Evolutionary conservation across 257 asterid genomes (phyloP).

Genomic region (Solanum clarkiae): DNA sequence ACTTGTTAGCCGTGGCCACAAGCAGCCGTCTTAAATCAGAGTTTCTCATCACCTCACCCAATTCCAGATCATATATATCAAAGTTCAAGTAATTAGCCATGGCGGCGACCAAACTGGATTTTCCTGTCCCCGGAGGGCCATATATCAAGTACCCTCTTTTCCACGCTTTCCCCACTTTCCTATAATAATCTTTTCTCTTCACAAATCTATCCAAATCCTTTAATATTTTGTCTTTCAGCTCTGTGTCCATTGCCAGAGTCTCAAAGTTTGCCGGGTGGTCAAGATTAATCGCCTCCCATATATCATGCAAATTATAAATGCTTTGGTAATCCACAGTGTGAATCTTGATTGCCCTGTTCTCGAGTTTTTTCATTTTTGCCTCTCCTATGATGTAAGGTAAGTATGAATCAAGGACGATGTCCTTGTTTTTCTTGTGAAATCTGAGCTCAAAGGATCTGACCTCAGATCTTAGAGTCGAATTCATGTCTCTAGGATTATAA

Average conservation of each 20-base stretch:
- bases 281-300: slow-evolving; percentile 31
- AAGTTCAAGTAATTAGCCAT: slow-evolving; percentile 62
- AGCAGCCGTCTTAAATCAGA: slow-evolving; percentile 41
- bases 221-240: slow-evolving; percentile 25
- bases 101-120: slow-evolving; percentile 72
- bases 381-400: slow-evolving; percentile 22
- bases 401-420: slow-evolving; percentile 24
- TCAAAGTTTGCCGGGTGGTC: slow-evolving; percentile 62
- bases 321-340: slow-evolving; percentile 26
- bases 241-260: slow-evolving; percentile 53
- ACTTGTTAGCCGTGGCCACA: slow-evolving; percentile 38
- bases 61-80: slow-evolving; percentile 58
- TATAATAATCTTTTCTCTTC: slow-evolving; percentile 39
- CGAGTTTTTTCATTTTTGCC: slow-evolving; percentile 17
- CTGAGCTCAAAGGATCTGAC: slow-evolving; percentile 47
- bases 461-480: slow-evolving; percentile 24
- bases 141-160: slow-evolving; percentile 65
- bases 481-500: slow-evolving; percentile 27
- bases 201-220: slow-evolving; percentile 40
- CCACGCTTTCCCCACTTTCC: slow-evolving; percentile 63
- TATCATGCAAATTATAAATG: slow-evolving; percentile 13
- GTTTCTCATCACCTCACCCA: slow-evolving; percentile 35
- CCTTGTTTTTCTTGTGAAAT: slow-evolving; percentile 34
- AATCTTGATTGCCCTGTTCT: slow-evolving; percentile 38
- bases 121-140: slow-evolving; percentile 80